Evolutionary conservation across 257 asterid genomes (phyloP).

Genomic region (Fraxinus anomala): DNA sequence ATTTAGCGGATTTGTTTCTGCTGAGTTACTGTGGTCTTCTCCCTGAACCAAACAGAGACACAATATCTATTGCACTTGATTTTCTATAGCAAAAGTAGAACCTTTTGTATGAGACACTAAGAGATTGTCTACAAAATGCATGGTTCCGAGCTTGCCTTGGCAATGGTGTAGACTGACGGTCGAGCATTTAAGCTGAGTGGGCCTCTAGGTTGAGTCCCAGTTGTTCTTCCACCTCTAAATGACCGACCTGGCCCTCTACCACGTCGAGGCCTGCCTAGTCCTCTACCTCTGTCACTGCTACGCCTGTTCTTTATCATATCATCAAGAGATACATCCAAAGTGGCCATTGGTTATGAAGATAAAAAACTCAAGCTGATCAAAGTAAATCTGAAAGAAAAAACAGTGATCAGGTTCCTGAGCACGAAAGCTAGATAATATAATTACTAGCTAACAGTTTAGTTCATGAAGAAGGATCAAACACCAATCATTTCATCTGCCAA

Average conservation of each 20-base stretch:
- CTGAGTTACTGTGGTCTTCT: conserved; percentile 47
- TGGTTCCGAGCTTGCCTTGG: conserved; percentile 95
- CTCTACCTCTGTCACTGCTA: conserved; percentile 57
- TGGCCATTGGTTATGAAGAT: conserved; percentile 55
- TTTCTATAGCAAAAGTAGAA: conserved; percentile 48
- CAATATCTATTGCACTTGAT: conserved; percentile 43
- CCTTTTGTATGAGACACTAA: conserved; percentile 46
- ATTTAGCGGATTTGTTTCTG: conserved; percentile 36
- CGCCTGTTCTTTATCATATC: conserved; percentile 86
- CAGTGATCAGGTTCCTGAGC: neutral
- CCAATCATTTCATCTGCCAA: neutral
- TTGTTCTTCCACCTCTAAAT: conserved; percentile 74
- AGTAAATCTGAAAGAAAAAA: conserved; percentile 31
- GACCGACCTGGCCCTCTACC: conserved; percentile 73
- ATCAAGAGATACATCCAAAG: conserved; percentile 78
- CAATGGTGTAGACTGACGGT: conserved; percentile 62
- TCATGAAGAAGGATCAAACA: neutral
- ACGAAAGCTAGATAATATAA: neutral
- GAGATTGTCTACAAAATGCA: conserved; percentile 60
- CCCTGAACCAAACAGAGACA: conserved; percentile 43
- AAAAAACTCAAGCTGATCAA: conserved; percentile 4
- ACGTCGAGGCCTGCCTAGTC: conserved; percentile 62
- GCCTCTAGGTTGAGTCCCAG: conserved; percentile 67
- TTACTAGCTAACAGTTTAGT: neutral
- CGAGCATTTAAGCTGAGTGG: conserved; percentile 77